Percentiles rank a stretch among this genome's conserved stretches.
phyloP scores from a whole-genome alignment of 257 asterid species.

The Solanum megistacrolobum region DNA sequence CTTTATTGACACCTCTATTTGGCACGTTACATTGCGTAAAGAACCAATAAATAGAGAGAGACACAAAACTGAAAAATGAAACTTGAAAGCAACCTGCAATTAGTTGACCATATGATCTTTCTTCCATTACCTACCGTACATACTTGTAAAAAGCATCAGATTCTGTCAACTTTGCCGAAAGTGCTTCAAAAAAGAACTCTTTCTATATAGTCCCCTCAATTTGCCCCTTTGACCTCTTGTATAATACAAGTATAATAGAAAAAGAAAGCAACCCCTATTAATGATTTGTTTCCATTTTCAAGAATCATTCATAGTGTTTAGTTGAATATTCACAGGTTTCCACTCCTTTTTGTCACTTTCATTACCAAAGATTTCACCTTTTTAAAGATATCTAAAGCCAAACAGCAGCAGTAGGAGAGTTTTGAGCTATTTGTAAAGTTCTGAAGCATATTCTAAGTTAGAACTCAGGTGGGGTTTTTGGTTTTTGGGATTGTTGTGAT shows the following conservation, averaged over 20 bases:
- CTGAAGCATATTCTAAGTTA: neutral
- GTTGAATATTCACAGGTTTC: neutral
- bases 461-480: constrained; percentile 3
- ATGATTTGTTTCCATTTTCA: neutral
- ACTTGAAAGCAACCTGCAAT: neutral
- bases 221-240: constrained; percentile 2
- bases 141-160: neutral
- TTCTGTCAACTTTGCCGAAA: neutral
- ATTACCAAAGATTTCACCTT: neutral
- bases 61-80: neutral
- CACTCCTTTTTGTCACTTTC: neutral
- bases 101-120: neutral
- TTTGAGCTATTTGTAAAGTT: neutral
- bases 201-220: neutral
- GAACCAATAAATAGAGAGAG: neutral
- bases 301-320: neutral
- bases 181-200: neutral
- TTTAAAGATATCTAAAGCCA: neutral
- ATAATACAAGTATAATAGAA: no score
- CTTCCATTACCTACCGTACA: neutral
- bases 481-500: neutral
- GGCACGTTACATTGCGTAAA: neutral
- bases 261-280: neutral
- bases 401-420: neutral
- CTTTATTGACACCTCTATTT: neutral